phyloP scores from a whole-genome alignment of 2,329 filamentous ascomycete species.

The Microcyclosporella mali region DNA sequence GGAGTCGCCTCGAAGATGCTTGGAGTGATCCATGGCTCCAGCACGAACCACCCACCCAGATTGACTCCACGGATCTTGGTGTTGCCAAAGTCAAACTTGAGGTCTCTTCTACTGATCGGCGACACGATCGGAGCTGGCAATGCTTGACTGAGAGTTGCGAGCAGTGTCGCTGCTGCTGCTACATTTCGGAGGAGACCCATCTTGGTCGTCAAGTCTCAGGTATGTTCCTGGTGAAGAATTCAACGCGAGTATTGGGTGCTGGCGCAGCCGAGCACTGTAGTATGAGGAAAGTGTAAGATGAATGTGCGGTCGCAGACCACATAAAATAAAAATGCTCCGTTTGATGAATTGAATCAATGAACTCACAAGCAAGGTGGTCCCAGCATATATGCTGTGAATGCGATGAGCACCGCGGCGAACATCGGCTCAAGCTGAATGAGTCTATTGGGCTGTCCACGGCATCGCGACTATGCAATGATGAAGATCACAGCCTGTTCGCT shows the following conservation, averaged over 20 bases:
- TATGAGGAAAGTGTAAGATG: neutral
- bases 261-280: neutral
- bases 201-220: neutral
- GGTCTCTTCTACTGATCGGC: conserved; percentile 12
- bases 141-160: conserved; percentile 19
- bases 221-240: neutral
- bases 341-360: conserved; percentile 1
- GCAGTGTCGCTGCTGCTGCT: conserved; percentile 21
- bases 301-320: conserved; percentile 1
- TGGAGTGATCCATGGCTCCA: conserved; percentile 60
- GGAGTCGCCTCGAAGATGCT: conserved; percentile 50
- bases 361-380: neutral
- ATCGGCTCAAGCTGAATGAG: too few relatives aligned
- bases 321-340: neutral
- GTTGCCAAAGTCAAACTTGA: conserved; percentile 46
- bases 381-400: neutral
- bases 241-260: neutral
- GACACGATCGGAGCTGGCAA: conserved; percentile 19
- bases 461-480: neutral
- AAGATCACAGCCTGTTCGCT: conserved; percentile 1
- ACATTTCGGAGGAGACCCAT: conserved; percentile 20
- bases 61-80: conserved; percentile 59
- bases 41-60: conserved; percentile 57
- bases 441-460: too few relatives aligned
- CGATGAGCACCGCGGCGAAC: too few relatives aligned